phyloP scores from a whole-genome alignment of 2,329 filamentous ascomycete species.

The Aspergillus oerlinghausenensis region DNA sequence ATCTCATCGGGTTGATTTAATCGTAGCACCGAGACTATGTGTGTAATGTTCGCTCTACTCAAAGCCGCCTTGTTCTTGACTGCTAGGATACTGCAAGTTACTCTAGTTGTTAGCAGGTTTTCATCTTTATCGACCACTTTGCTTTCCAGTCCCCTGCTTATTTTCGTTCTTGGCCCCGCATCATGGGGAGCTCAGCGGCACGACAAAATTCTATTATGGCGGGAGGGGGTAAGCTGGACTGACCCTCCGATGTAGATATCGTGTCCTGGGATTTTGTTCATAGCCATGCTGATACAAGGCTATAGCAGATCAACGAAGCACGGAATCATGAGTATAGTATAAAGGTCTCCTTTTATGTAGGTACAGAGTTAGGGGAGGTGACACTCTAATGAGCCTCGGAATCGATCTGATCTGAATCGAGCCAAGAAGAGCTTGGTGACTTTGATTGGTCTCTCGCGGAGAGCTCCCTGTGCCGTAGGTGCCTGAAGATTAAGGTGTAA shows the following conservation, averaged over 20 bases:
- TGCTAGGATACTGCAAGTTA: conserved; percentile 65
- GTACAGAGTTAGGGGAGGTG: not conserved
- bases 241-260: conserved; percentile 79
- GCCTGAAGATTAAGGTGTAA: not conserved
- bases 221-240: conserved; percentile 16
- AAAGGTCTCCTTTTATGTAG: not conserved
- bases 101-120: conserved; percentile 4
- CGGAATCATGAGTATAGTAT: too few species aligned
- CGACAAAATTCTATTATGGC: conserved; percentile 2
- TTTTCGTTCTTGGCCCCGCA: conserved; percentile 1
- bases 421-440: not conserved
- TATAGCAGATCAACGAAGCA: not conserved
- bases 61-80: conserved; percentile 68
- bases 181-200: not conserved
- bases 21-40: conserved; percentile 78
- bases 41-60: conserved; percentile 71
- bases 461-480: not conserved
- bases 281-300: conserved; percentile 25
- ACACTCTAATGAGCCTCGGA: not conserved
- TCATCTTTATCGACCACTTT: not conserved
- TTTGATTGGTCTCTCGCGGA: not conserved
- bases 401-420: too few species aligned
- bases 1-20: conserved; percentile 54
- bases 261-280: conserved; percentile 65
- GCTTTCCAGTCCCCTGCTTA: not conserved